Conservation (phyloP, 2,329 filamentous ascomycete genomes). For the Pseudogymnoascus pannorum region DNA sequence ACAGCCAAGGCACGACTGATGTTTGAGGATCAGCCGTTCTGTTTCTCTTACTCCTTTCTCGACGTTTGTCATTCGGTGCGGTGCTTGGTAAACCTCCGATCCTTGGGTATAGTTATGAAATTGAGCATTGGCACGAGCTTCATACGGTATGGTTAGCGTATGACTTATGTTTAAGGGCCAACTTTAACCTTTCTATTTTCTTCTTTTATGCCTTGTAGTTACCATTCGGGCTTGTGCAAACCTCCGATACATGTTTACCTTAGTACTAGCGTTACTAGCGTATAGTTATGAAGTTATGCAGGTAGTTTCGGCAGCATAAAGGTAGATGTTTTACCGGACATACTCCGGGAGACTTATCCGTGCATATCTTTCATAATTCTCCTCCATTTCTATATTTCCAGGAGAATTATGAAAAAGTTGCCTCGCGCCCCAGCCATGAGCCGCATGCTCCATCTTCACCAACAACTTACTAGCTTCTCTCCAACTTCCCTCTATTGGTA, state of each 20-base stretch:
- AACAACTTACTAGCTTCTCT: too few relatives aligned
- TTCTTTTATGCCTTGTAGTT: background rate
- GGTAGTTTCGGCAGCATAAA: background rate
- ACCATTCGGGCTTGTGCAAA: background rate
- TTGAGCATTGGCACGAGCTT: background rate
- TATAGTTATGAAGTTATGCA: background rate
- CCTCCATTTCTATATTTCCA: too few relatives aligned
- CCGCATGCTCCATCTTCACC: too few relatives aligned
- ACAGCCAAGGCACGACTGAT: background rate
- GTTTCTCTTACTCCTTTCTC: background rate
- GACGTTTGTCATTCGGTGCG: background rate
- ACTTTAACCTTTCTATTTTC: background rate
- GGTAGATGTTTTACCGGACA: too few relatives aligned
- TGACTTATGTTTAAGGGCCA: background rate
- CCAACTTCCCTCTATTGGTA: too few relatives aligned
- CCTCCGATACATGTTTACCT: background rate
- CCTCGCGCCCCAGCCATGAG: too few relatives aligned
- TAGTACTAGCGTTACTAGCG: background rate
- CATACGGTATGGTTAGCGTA: background rate
- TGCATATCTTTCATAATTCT: too few relatives aligned
- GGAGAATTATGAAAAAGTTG: too few relatives aligned
- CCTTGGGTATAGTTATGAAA: background rate
- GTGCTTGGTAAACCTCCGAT: background rate
- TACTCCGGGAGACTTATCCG: too few relatives aligned
- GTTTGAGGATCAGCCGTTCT: background rate